These are phyloP conservation scores for Botrytis medusae DNA, from an alignment of 2,329 filamentous ascomycete genomes.

Conservation along the genomic window DNA sequence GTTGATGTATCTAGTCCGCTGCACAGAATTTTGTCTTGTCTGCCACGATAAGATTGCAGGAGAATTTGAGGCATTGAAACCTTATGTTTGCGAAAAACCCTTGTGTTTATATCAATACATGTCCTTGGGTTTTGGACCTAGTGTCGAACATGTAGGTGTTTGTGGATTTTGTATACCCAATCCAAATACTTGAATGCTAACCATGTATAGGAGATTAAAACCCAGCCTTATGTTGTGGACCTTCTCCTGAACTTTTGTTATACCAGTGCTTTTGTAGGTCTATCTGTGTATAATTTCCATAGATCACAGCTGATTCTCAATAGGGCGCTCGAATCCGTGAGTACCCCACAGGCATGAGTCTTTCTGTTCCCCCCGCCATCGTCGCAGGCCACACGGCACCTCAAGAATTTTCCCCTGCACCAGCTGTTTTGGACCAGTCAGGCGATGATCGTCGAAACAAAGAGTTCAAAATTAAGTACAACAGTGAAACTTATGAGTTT, in stretches of 20 bases:
- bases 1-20: conserved; percentile 73
- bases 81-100: conserved; percentile 72
- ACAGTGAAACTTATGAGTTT: conserved; percentile 28
- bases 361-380: conserved; percentile 34
- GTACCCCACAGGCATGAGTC: conserved; percentile 40
- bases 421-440: neutral
- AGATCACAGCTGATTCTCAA: conserved; percentile 9
- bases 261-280: conserved; percentile 35
- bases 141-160: conserved; percentile 63
- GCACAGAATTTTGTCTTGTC: conserved; percentile 83
- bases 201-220: conserved; percentile 61
- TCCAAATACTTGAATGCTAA: neutral
- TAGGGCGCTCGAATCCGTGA: conserved; percentile 33
- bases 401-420: neutral
- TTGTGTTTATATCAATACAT: conserved; percentile 89
- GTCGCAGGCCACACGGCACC: neutral
- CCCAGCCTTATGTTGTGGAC: conserved; percentile 80
- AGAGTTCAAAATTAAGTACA: conserved; percentile 29
- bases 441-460: neutral
- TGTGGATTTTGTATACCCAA: neutral
- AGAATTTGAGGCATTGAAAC: conserved; percentile 69
- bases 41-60: conserved; percentile 70
- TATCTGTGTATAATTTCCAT: neutral
- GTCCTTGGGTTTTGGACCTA: conserved; percentile 79
- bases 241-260: conserved; percentile 83